Conservation (phyloP, 176 grass and related monocot genomes). For the Zea luxurians region DNA sequence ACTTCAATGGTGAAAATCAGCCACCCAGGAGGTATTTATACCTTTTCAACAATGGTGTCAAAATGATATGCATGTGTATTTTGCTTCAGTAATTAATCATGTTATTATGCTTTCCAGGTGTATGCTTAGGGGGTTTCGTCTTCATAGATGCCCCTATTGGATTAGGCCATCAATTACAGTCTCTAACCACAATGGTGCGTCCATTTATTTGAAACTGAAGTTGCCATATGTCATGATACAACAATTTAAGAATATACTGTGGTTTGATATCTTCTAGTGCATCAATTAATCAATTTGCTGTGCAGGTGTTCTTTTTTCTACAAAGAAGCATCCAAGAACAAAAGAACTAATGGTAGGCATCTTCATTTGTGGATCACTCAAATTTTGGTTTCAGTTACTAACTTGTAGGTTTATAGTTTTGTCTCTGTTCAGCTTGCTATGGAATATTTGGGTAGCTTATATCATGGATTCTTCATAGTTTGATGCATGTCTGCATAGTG, state of each 20-base stretch:
- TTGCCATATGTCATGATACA: conserved; percentile 1
- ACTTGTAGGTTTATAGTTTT: neutral
- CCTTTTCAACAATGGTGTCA: conserved; percentile 25
- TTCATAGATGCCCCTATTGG: conserved; percentile 99
- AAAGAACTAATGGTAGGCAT: conserved; percentile 84
- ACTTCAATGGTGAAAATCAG: conserved; percentile 97
- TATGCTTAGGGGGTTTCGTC: conserved; percentile 96
- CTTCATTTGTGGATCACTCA: conserved; percentile 21
- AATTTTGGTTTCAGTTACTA: neutral
- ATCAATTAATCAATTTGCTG: conserved; percentile 32
- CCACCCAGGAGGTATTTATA: conserved; percentile 65
- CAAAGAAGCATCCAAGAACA: conserved; percentile 97
- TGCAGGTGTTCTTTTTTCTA: conserved; percentile 86
- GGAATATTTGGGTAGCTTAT: conserved; percentile 4
- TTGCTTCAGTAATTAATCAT: conserved; percentile 37
- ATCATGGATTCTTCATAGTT: conserved; percentile 26
- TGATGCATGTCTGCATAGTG: conserved; percentile 23
- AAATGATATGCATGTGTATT: conserved; percentile 25
- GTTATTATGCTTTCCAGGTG: conserved; percentile 62
- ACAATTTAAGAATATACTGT: conserved; percentile 9
- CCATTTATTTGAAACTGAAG: conserved; percentile 32
- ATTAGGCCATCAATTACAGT: conserved; percentile 91
- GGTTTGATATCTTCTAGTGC: conserved; percentile 29
- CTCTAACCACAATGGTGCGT: conserved; percentile 84
- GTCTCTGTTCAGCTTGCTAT: conserved; percentile 8